These are phyloP conservation scores for Helenozyma rhizophorensis DNA, from an alignment of 805 yeast species.

Conservation along the genomic window DNA sequence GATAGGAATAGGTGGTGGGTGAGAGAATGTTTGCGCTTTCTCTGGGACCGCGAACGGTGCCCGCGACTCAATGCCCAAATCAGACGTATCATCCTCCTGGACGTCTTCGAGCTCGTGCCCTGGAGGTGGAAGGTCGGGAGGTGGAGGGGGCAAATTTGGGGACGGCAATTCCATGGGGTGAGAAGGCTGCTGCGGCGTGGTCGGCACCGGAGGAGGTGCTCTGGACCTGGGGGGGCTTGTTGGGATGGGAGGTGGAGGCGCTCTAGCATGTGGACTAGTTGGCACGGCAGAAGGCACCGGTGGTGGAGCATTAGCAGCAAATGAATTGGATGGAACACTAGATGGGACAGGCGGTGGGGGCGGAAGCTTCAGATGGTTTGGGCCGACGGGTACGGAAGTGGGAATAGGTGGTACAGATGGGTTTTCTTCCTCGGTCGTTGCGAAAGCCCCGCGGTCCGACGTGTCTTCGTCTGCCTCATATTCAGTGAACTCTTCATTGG, in stretches of 20 bases:
- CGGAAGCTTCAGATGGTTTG: too few species aligned
- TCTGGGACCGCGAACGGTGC: too few species aligned
- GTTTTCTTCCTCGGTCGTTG: slow-evolving; percentile 2
- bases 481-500: slow-evolving; percentile 42
- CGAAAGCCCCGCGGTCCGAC: slow-evolving; percentile 24
- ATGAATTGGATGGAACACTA: too few species aligned
- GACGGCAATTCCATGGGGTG: background rate
- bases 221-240: background rate
- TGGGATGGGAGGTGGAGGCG: background rate
- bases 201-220: slow-evolving; percentile 9
- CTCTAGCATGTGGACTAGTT: slow-evolving; percentile 7
- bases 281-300: slow-evolving; percentile 12
- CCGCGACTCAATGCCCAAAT: too few species aligned
- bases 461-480: slow-evolving; percentile 66
- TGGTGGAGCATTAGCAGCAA: too few species aligned
- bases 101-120: background rate
- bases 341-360: too few species aligned
- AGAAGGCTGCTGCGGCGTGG: slow-evolving; percentile 4
- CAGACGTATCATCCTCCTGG: too few species aligned
- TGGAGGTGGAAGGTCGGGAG: too few species aligned
- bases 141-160: too few species aligned
- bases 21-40: slow-evolving; percentile 10
- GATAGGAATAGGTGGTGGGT: slow-evolving; percentile 11
- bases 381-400: too few species aligned
- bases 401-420: too few species aligned